These are phyloP conservation scores for Fusarium albidum DNA, from an alignment of 2,329 filamentous ascomycete species.

Conservation along the genomic window DNA sequence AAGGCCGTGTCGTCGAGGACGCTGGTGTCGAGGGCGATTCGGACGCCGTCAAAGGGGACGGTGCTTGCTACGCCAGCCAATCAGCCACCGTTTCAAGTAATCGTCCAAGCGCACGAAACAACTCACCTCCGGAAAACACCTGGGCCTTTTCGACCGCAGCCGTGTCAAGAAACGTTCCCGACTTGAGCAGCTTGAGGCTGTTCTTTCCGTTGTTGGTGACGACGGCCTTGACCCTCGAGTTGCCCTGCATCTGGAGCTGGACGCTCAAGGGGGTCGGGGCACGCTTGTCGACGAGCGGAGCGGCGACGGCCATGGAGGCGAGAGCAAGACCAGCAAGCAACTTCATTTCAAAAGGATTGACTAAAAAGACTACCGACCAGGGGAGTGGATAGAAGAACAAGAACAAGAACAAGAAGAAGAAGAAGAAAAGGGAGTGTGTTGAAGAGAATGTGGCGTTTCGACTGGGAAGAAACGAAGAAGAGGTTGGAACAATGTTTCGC, in stretches of 20 bases:
- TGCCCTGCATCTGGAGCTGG: slow-evolving; percentile 57
- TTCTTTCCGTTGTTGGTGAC: slow-evolving; percentile 61
- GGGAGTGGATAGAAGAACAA: slow-evolving; percentile 9
- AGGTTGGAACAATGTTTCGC: slow-evolving; percentile 1
- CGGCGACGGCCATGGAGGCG: slow-evolving; percentile 37
- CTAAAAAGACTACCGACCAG: slow-evolving; percentile 11
- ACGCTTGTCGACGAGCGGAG: slow-evolving; percentile 40
- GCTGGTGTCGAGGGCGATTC: slow-evolving; percentile 55
- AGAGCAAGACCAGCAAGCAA: slow-evolving; percentile 39
- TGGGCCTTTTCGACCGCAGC: slow-evolving; percentile 62
- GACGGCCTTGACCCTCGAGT: slow-evolving; percentile 61
- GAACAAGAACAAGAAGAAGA: too few species aligned
- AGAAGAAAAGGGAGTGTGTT: slow-evolving; percentile 12
- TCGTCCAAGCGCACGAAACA: neutral
- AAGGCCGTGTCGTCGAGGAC: slow-evolving; percentile 59
- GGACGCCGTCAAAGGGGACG: slow-evolving; percentile 62
- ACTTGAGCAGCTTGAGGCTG: slow-evolving; percentile 60
- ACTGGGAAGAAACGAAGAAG: neutral
- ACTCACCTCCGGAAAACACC: slow-evolving; percentile 55
- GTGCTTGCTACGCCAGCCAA: slow-evolving; percentile 42
- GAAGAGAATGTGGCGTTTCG: too few species aligned
- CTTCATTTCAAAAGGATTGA: slow-evolving; percentile 34
- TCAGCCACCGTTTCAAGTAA: too few species aligned
- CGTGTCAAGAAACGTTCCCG: slow-evolving; percentile 61
- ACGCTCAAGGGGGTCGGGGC: slow-evolving; percentile 53